Evolutionary conservation across 2,329 filamentous ascomycete species (phyloP).

Genomic region (Cytospora paraplurivora): DNA sequence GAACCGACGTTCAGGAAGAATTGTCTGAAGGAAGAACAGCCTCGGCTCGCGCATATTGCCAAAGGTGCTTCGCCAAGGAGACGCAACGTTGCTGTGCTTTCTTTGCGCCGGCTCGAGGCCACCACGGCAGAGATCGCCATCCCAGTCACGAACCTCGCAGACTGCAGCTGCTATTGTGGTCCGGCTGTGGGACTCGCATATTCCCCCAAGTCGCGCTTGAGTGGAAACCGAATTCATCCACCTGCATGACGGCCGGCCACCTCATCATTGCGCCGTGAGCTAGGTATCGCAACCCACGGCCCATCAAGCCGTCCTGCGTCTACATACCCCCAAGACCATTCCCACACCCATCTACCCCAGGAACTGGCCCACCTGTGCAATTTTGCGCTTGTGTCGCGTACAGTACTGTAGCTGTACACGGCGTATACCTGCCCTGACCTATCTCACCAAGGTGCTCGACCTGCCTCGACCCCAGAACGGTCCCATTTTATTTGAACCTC

Average conservation of each 20-base stretch:
- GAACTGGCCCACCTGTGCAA: slow-evolving; percentile 35
- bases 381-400: slow-evolving; percentile 36
- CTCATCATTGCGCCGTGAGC: slow-evolving; percentile 47
- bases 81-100: slow-evolving; percentile 17
- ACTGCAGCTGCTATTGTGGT: slow-evolving; percentile 28
- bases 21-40: slow-evolving; percentile 6
- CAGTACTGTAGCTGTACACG: slow-evolving; percentile 37
- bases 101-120: slow-evolving; percentile 19
- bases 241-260: slow-evolving; percentile 51
- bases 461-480: slow-evolving; percentile 28
- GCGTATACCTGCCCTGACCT: slow-evolving; percentile 32
- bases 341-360: slow-evolving; percentile 39
- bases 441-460: slow-evolving; percentile 13
- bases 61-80: slow-evolving; percentile 12
- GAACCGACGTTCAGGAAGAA: slow-evolving; percentile 5
- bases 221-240: slow-evolving; percentile 45
- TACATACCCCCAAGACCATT: slow-evolving; percentile 13
- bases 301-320: slow-evolving; percentile 33
- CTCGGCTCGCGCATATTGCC: slow-evolving; percentile 23
- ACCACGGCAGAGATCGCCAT: slow-evolving; percentile 22
- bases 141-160: slow-evolving; percentile 22
- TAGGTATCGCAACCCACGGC: slow-evolving; percentile 42
- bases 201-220: slow-evolving; percentile 35
- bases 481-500: slow-evolving; percentile 27
- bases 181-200: slow-evolving; percentile 33